Conservation (phyloP, 371 early-diverging fungal species). For the Lichtheimia ramosa region DNA sequence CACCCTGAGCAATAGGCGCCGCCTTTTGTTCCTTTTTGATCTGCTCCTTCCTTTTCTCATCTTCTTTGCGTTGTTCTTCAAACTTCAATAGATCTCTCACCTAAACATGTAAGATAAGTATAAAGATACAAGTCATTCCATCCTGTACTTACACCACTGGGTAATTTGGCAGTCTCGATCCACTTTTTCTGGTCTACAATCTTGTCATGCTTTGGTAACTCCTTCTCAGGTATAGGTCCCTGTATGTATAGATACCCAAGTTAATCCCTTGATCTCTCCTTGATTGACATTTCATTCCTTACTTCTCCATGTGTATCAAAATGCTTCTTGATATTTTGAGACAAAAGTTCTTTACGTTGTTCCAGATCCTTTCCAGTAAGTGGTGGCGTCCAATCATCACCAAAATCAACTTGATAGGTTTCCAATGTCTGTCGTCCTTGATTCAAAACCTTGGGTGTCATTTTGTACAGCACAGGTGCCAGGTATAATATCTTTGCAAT, state of each 20-base stretch:
- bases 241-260: conserved; percentile 9
- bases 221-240: conserved; percentile 37
- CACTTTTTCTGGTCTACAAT: conserved; percentile 35
- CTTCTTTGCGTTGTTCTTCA: conserved; percentile 28
- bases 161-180: conserved; percentile 29
- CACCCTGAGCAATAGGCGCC: conserved; percentile 22
- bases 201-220: conserved; percentile 28
- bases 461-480: conserved; percentile 27
- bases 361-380: conserved; percentile 31
- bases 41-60: conserved; percentile 12
- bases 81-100: conserved; percentile 25
- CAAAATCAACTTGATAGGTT: conserved; percentile 30
- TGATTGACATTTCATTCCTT: not conserved
- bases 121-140: not conserved
- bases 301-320: conserved; percentile 28
- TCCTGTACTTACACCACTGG: conserved; percentile 27
- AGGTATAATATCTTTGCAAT: conserved; percentile 32
- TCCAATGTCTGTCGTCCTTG: conserved; percentile 25
- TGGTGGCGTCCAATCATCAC: conserved; percentile 26
- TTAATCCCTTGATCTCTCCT: not conserved
- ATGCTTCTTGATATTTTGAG: conserved; percentile 14
- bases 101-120: conserved; percentile 1
- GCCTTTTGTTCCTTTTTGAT: conserved; percentile 8
- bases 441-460: conserved; percentile 28
- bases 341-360: conserved; percentile 22